Conservation (phyloP, 139 green algal genomes). For the Nannochloris sp. region DNA sequence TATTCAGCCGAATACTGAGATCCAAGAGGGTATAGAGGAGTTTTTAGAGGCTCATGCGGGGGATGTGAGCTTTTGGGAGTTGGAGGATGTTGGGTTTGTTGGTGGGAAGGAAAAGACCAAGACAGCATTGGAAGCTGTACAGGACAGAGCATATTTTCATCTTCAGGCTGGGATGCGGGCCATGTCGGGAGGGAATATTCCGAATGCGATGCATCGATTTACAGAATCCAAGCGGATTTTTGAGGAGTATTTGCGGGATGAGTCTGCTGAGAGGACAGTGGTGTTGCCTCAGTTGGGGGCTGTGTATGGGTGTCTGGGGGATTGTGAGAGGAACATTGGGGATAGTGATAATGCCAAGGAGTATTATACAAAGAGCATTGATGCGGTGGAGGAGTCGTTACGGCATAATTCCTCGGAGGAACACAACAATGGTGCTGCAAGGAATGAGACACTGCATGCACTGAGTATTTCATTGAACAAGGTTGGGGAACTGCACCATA, state of each 20-base stretch:
- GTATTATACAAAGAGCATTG: conserved; percentile 12
- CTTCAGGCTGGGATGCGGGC: conserved; percentile 26
- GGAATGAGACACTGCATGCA: not conserved
- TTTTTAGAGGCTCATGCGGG: conserved; percentile 22
- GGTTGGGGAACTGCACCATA: conserved; percentile 20
- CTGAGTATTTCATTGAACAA: conserved; percentile 25
- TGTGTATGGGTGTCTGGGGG: conserved; percentile 26
- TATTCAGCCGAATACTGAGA: conserved; percentile 7
- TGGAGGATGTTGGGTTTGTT: conserved; percentile 7
- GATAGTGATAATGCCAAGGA: not conserved
- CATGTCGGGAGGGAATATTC: conserved; percentile 15
- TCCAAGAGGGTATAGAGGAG: conserved; percentile 14
- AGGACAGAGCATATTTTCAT: conserved; percentile 16
- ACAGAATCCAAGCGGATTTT: conserved; percentile 5
- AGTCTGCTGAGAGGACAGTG: not conserved
- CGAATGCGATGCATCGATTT: conserved; percentile 6
- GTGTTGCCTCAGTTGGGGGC: conserved; percentile 14
- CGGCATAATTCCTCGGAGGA: not conserved
- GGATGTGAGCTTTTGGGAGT: conserved; percentile 19
- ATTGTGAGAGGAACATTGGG: conserved; percentile 18
- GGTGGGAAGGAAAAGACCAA: not conserved
- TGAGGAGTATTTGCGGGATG: not conserved
- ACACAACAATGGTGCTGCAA: conserved; percentile 3
- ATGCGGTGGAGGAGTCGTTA: not conserved
- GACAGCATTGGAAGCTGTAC: not conserved